Evolutionary conservation across 495 filamentous ascomycete species (phyloP), one percentile per base, ranked within the genome.

Genomic region (Xylaria curta): DNA sequence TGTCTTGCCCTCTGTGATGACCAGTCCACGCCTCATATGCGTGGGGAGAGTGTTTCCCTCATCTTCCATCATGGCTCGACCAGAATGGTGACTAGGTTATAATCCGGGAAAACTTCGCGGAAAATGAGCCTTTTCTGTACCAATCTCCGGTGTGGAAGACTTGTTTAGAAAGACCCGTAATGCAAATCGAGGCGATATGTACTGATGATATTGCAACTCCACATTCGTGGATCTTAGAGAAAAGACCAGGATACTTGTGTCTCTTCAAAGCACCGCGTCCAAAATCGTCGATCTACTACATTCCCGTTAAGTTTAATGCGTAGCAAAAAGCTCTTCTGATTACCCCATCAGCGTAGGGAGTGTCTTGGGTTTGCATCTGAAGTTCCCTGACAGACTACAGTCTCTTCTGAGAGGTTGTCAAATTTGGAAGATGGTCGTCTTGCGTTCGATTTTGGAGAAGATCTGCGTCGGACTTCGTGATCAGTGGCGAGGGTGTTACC

Each of bases 171-270:
- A 46, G 26, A 38, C 28, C 66, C 36, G 6, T 15, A 33, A 38
- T 65, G 69, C 47, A 71, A 65, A 65, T 71, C 69, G 58, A 65
- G 65, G 69, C 69, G 47, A 71, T 62, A 53, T 49, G 33, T 64
- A 65, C 65, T 71, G 28, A 65, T 71, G 42, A 47, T 49, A 15
- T 47, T 54, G 49, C 62, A 21, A 56, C 21, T 56, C 36, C 13
- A 40, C 46, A 33, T 44, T 46, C 26, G 69, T 42, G 28, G 60
- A 47, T 40, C 49, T 53, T 9, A 33, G 36, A 15, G 36, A 56
- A 40, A 56, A 40, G 36, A 65, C 46, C 68, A 53, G 9, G 33
- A 15, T 17, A 38, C 31, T 44, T 56, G 33, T 49, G 24, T 28
- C 46, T n/a, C n/a, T 56, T 60, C 28, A 71, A 71, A 66, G 61